A percentile compares a stretch with the other conserved stretches of the same genome.
Evolutionary conservation across 805 yeast genomes (phyloP).

Genomic region (Yarrowia keelungensis): DNA sequence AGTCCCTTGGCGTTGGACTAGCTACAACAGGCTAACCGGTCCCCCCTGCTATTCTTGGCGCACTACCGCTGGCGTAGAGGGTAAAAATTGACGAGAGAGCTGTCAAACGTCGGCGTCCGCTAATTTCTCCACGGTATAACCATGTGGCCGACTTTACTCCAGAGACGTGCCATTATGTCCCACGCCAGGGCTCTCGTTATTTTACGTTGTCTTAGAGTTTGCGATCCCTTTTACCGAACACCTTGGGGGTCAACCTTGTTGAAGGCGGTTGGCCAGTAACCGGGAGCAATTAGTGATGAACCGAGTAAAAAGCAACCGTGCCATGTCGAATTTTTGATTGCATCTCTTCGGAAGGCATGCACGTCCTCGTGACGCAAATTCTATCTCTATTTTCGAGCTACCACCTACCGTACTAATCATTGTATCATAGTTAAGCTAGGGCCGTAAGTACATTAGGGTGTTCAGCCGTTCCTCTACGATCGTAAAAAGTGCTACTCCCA

Average conservation of each 20-base stretch:
- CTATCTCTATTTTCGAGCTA: not conserved
- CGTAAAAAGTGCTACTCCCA: conserved; percentile 1
- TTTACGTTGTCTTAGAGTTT: no score
- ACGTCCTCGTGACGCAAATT: not conserved
- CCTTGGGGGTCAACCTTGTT: conserved; percentile 35
- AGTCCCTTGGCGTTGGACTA: no score
- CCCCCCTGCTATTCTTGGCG: no score
- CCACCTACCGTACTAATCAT: not conserved
- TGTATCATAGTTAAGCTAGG: conserved; percentile 23
- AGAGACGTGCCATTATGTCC: no score
- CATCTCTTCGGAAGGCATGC: not conserved
- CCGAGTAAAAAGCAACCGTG: no score
- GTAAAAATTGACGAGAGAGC: no score
- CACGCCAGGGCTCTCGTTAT: no score
- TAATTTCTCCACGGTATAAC: no score
- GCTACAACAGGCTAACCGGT: no score
- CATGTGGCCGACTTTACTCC: no score
- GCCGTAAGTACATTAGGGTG: conserved; percentile 1
- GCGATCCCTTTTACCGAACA: conserved; percentile 18
- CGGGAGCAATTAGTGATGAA: not conserved
- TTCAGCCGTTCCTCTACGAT: conserved; percentile 27
- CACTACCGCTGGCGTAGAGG: no score
- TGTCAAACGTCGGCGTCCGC: no score
- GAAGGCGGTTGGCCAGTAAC: not conserved
- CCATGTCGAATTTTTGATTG: not conserved